Evolutionary conservation across 2,329 filamentous ascomycete species (phyloP), one percentile per base, ranked within the genome.

Genomic region (Colletotrichum tofieldiae): DNA sequence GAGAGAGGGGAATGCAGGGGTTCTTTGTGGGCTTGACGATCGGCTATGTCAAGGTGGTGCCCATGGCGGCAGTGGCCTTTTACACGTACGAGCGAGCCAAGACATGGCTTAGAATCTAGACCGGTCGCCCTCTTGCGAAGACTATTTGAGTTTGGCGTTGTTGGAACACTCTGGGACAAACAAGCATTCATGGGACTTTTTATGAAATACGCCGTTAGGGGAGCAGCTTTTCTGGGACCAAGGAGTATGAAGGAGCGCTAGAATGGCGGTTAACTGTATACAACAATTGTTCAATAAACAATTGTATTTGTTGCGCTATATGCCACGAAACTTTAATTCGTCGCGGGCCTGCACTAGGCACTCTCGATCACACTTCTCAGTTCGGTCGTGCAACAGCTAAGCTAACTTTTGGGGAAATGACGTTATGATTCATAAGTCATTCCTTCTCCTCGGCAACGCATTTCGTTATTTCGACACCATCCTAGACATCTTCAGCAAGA

Each of bases 21-120:
- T 98, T 98, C 84, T 99, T 94, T 82, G 92, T 98, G 14, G 96
- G 96, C 0, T 84, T 99, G 80, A 94, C 93, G 1, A 98, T 99
- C 82, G 96, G 96, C 9, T 99, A 98, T 82, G 90, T 95, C 78
- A 99, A 99, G 85, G 90, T 98, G 63, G 88, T 98, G 74, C 96
- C 96, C 4, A 93, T 99, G 94, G 91, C 85, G 37, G 96, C 96
- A 16, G 86, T 89, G 65, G 87, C 86, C 76, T 92, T 92, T 78
- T 92, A 89, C 78, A 90, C 89, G 20, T 92, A 92, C 77, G 90
- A 92, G 81, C 86, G 90, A 72, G 82, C 88, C 76, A 92, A 92
- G 84, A 87, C 84, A 55, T 83, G 86, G 75, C 83, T 95, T 75
- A 91, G 90, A 52, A 94, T 95, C 78, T 94, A 65, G 55, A 70